Evolutionary conservation across 169 alveolate species (phyloP).

Genomic region (Plasmodium coatneyi): DNA sequence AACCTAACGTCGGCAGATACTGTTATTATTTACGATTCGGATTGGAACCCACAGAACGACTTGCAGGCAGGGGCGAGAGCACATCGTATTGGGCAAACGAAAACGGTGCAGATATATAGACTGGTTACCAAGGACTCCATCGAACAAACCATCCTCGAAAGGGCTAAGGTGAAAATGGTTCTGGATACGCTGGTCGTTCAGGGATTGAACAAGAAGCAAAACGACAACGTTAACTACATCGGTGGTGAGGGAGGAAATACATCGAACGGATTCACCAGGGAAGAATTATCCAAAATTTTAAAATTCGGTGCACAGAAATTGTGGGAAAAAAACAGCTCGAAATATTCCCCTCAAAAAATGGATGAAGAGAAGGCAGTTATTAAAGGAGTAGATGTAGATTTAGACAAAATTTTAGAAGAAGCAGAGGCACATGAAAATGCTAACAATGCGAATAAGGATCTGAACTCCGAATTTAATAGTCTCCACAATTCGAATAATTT

Average conservation of each 20-base stretch:
- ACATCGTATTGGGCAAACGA: slow-evolving; percentile 98
- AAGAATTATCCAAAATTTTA: slow-evolving; percentile 90
- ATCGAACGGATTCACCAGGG: slow-evolving; percentile 88
- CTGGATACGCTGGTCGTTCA: slow-evolving; percentile 97
- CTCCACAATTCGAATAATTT: slow-evolving; percentile 37
- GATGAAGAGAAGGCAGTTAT: slow-evolving; percentile 57
- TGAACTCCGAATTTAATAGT: slow-evolving; percentile 70
- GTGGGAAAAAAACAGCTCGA: slow-evolving; percentile 84
- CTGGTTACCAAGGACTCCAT: slow-evolving; percentile 96
- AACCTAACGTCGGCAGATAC: slow-evolving; percentile 96
- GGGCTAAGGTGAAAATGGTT: slow-evolving; percentile 98
- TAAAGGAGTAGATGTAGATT: slow-evolving; percentile 86
- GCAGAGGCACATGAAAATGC: slow-evolving; percentile 90
- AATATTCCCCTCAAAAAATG: slow-evolving; percentile 44
- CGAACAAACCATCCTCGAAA: slow-evolving; percentile 98
- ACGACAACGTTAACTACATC: slow-evolving; percentile 79
- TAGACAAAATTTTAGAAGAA: slow-evolving; percentile 91
- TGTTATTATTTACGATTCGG: slow-evolving; percentile 96
- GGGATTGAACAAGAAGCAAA: slow-evolving; percentile 86
- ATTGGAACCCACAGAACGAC: slow-evolving; percentile 99
- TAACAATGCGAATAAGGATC: slow-evolving; percentile 75
- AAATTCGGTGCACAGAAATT: slow-evolving; percentile 93
- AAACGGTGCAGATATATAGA: slow-evolving; percentile 96
- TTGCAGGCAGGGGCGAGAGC: slow-evolving; percentile 99
- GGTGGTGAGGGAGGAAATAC: slow-evolving; percentile 78